phyloP scores from a whole-genome alignment of 148 eudicot species.

The Beta vulgaris region DNA sequence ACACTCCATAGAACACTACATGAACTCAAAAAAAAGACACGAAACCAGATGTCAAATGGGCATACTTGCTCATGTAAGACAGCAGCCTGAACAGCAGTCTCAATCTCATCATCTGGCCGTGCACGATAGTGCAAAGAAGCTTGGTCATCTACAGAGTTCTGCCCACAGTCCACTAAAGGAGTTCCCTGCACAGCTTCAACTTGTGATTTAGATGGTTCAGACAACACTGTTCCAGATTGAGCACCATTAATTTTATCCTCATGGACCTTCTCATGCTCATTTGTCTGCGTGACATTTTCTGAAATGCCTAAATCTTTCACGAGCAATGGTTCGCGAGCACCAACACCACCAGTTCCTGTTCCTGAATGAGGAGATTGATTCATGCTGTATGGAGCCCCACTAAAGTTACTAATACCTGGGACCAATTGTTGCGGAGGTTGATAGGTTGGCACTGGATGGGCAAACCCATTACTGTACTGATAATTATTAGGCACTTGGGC shows the following conservation, averaged over 20 bases:
- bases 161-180: conserved; percentile 10
- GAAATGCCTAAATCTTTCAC: conserved; percentile 19
- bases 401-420: conserved; percentile 17
- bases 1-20: neutral
- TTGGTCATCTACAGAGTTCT: conserved; percentile 11
- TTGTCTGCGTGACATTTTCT: conserved; percentile 15
- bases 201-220: conserved; percentile 20
- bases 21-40: conserved; percentile 14
- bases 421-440: conserved; percentile 36
- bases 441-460: conserved; percentile 29
- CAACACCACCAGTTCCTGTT: conserved; percentile 24
- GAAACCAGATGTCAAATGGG: conserved; percentile 10
- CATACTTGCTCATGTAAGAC: conserved; percentile 89
- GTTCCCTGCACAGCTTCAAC: conserved; percentile 18
- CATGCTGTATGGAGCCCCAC: conserved; percentile 20
- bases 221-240: conserved; percentile 21
- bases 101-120: conserved; percentile 53
- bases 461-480: conserved; percentile 34
- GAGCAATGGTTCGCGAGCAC: conserved; percentile 21
- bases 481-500: conserved; percentile 35
- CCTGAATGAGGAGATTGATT: conserved; percentile 25
- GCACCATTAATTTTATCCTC: conserved; percentile 14
- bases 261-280: conserved; percentile 12
- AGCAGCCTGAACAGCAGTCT: conserved; percentile 76
- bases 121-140: conserved; percentile 12